These are phyloP conservation scores for Leucaena leucocephala DNA, from an alignment of 306 rosid genomes.

Conservation along the genomic window DNA sequence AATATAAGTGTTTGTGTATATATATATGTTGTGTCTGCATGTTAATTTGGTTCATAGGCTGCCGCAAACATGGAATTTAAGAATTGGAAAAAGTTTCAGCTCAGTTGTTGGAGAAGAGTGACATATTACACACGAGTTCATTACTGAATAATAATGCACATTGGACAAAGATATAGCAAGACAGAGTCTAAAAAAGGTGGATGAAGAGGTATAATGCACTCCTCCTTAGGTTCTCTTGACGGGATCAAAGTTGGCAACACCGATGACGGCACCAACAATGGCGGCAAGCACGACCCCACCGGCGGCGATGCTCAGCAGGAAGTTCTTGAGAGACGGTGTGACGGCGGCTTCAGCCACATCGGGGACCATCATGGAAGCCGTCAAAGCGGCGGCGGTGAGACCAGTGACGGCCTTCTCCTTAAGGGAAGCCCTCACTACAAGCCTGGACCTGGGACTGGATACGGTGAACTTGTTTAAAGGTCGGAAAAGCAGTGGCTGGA, in stretches of 20 bases:
- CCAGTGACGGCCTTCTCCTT: constrained; percentile 89
- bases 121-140: constrained; percentile 47
- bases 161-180: constrained; percentile 35
- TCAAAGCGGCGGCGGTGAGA: constrained; percentile 70
- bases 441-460: constrained; percentile 45
- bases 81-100: constrained; percentile 41
- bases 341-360: constrained; percentile 93
- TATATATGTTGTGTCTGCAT: neutral
- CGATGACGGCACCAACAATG: constrained; percentile 74
- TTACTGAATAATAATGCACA: constrained; percentile 40
- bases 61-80: constrained; percentile 26
- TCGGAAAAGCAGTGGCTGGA: constrained; percentile 60
- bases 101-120: constrained; percentile 40
- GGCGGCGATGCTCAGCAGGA: constrained; percentile 91
- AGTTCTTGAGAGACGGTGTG: constrained; percentile 89
- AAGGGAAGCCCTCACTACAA: constrained; percentile 68
- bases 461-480: constrained; percentile 42
- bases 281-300: constrained; percentile 72
- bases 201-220: constrained; percentile 6
- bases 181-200: constrained; percentile 28
- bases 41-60: constrained; percentile 25
- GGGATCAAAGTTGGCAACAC: constrained; percentile 91
- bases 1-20: neutral
- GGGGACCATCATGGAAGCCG: constrained; percentile 80
- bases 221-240: constrained; percentile 74